A percentile compares a stretch with the other conserved stretches of the same genome.
phyloP scores from a whole-genome alignment of 1,139 yeast species.

The Sugiyamaella grinbergsii region DNA sequence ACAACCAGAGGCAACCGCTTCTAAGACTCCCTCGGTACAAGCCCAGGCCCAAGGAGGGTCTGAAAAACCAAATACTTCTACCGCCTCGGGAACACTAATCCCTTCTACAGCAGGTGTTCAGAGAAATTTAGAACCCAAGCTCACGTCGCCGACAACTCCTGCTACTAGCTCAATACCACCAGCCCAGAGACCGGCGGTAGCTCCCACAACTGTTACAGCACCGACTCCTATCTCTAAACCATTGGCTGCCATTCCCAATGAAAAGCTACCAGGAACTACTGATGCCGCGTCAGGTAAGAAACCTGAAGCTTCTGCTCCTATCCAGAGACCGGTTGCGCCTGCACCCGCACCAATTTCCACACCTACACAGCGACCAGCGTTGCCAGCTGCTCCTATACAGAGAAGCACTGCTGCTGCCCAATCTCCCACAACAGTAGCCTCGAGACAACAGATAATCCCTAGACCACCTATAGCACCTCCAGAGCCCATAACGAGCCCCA shows the following conservation, averaged over 20 bases:
- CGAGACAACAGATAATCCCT: conserved; percentile 4
- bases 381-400: conserved; percentile 9
- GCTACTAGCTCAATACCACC: not conserved
- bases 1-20: not conserved
- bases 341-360: conserved; percentile 23
- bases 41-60: not conserved
- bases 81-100: not conserved
- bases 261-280: no score
- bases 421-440: conserved; percentile 19
- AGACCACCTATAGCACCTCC: conserved; percentile 16
- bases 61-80: not conserved
- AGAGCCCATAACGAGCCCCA: conserved; percentile 36
- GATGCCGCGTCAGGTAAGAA: not conserved
- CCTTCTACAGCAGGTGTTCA: not conserved
- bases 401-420: conserved; percentile 17
- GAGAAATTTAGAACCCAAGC: not conserved
- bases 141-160: not conserved
- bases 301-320: conserved; percentile 6
- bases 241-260: no score
- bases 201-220: not conserved
- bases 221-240: no score
- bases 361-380: conserved; percentile 11
- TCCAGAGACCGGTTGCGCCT: conserved; percentile 1
- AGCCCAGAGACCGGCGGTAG: not conserved
- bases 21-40: not conserved